Percentiles rank a stretch among this genome's conserved stretches.
phyloP scores from a whole-genome alignment of 306 rosid genomes.

The Fagus sylvatica region DNA sequence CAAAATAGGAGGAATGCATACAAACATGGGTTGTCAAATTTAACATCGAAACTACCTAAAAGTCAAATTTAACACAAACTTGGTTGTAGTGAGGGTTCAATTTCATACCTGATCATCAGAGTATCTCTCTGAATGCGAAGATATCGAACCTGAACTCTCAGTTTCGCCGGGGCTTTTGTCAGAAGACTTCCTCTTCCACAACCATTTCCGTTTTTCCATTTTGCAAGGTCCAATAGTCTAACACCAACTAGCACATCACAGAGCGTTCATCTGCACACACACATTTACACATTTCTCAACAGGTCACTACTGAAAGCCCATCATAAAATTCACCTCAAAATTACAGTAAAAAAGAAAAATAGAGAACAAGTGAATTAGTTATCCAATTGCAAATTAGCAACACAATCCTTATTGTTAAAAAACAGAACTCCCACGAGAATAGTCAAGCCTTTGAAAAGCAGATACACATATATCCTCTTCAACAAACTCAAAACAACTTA shows the following conservation, averaged over 20 bases:
- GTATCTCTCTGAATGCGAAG: constrained; percentile 74
- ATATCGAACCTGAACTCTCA: constrained; percentile 80
- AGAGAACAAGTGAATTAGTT: constrained; percentile 21
- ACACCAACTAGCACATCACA: constrained; percentile 35
- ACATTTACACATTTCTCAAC: constrained; percentile 14
- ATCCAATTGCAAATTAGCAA: not conserved
- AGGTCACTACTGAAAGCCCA: constrained; percentile 23
- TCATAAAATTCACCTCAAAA: constrained; percentile 1
- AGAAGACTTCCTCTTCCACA: constrained; percentile 79
- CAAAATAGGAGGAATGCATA: not conserved
- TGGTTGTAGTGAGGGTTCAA: constrained; percentile 7
- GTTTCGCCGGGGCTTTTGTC: constrained; percentile 76
- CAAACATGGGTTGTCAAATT: too few relatives aligned
- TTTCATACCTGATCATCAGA: constrained; percentile 76
- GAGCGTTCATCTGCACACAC: constrained; percentile 36
- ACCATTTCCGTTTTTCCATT: constrained; percentile 84
- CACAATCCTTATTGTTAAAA: not conserved
- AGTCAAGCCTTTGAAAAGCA: constrained; percentile 19
- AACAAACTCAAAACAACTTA: constrained; percentile 21
- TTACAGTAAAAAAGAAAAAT: not conserved
- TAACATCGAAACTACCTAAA: constrained; percentile 6
- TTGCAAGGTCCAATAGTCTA: constrained; percentile 27
- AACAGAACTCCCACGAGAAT: constrained; percentile 20
- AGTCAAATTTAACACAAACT: not conserved
- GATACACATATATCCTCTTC: constrained; percentile 28